These are phyloP conservation scores for Caryocar brasiliense DNA, from an alignment of 441 rosid genomes.

Conservation along the genomic window DNA sequence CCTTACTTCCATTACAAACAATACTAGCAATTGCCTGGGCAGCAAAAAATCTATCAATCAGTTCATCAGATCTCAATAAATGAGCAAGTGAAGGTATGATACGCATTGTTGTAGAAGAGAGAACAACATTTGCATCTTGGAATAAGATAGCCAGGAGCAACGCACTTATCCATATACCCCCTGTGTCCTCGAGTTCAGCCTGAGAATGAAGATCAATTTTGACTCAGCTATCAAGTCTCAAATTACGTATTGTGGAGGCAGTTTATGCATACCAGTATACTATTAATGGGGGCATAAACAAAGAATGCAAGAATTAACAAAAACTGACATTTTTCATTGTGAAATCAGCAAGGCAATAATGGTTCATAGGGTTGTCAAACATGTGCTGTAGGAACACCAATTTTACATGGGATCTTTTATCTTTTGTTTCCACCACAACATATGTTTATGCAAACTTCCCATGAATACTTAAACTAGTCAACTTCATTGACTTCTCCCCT, in stretches of 20 bases:
- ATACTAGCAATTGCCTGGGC: slow-evolving; percentile 81
- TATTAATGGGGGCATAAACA: not conserved
- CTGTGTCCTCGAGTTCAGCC: slow-evolving; percentile 53
- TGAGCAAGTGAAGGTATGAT: slow-evolving; percentile 62
- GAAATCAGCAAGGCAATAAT: not conserved
- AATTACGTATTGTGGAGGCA: not conserved
- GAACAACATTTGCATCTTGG: slow-evolving; percentile 49
- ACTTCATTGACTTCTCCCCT: not conserved
- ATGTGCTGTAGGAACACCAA: too few species aligned
- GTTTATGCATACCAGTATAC: not conserved
- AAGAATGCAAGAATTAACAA: not conserved
- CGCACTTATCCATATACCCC: slow-evolving; percentile 70
- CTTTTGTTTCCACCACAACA: not conserved
- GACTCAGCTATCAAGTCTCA: slow-evolving; percentile 9
- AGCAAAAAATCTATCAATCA: slow-evolving; percentile 60
- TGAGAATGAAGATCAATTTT: slow-evolving; percentile 19
- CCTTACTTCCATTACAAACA: slow-evolving; percentile 47
- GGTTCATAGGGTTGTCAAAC: too few species aligned
- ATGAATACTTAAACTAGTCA: not conserved
- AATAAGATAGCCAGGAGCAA: slow-evolving; percentile 66
- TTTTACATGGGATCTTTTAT: not conserved
- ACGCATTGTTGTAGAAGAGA: slow-evolving; percentile 46
- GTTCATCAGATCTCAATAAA: slow-evolving; percentile 67
- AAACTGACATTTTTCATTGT: not conserved
- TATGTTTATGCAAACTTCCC: not conserved